These are phyloP conservation scores for Magnolia kwangsiensis DNA, from an alignment of 164 flowering plant species.

Conservation along the genomic window DNA sequence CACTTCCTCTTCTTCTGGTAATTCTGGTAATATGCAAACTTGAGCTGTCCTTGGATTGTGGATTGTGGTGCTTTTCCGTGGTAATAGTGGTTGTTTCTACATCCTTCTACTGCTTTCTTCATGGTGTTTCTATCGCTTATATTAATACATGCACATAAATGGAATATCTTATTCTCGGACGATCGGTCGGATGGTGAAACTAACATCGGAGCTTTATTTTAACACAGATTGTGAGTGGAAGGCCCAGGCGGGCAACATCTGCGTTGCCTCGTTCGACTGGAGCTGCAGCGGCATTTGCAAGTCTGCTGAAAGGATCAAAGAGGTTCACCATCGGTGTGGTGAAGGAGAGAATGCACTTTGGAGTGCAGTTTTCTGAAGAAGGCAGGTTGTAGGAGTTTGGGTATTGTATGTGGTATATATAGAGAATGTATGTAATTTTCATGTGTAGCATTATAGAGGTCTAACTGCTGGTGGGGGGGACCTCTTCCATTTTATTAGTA, in stretches of 20 bases:
- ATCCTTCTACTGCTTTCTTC: neutral
- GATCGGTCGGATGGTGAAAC: neutral
- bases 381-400: constrained; percentile 12
- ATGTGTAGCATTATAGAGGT: constrained; percentile 28
- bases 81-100: too few relatives aligned
- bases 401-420: constrained; percentile 13
- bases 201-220: neutral
- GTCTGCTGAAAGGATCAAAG: constrained; percentile 84
- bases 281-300: constrained; percentile 93
- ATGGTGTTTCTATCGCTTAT: neutral
- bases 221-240: constrained; percentile 92
- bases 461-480: constrained; percentile 20
- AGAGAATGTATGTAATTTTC: constrained; percentile 23
- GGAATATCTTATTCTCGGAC: neutral
- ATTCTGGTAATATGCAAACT: neutral
- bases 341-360: constrained; percentile 79
- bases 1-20: neutral
- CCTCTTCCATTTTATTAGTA: constrained; percentile 50
- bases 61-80: neutral
- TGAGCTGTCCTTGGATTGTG: neutral
- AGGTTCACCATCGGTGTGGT: constrained; percentile 85
- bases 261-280: constrained; percentile 97
- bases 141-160: neutral
- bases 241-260: constrained; percentile 90
- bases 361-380: constrained; percentile 57